phyloP scores from a whole-genome alignment of 208 protist species.

The Leishmania guyanensis region DNA sequence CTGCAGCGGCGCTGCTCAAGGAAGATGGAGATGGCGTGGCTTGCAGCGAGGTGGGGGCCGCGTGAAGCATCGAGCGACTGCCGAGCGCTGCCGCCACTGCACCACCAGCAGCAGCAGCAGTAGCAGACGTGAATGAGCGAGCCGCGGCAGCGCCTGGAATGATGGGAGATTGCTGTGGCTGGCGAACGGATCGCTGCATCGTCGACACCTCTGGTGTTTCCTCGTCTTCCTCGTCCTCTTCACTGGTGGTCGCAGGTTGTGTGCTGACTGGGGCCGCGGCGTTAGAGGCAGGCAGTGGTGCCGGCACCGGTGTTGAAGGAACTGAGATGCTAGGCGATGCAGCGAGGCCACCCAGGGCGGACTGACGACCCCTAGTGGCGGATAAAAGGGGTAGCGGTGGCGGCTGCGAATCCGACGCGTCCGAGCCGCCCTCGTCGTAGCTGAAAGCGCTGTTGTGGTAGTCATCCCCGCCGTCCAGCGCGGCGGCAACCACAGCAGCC shows the following conservation, averaged over 20 bases:
- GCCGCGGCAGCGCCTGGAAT: neutral
- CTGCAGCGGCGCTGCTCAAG: neutral
- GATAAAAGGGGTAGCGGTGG: slow-evolving; percentile 21
- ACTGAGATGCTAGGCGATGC: neutral
- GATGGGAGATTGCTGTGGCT: neutral
- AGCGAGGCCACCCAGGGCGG: neutral
- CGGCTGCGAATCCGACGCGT: neutral
- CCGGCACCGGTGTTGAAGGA: neutral
- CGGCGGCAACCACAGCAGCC: slow-evolving; percentile 25
- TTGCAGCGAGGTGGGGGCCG: neutral
- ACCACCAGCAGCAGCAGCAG: neutral
- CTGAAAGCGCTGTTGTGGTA: neutral
- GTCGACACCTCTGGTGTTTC: slow-evolving; percentile 1
- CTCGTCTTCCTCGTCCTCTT: slow-evolving; percentile 45
- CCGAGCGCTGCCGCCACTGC: neutral
- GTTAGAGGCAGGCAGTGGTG: neutral
- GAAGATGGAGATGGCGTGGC: neutral
- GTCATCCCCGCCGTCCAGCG: slow-evolving; percentile 16
- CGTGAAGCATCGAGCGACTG: neutral
- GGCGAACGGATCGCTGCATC: neutral
- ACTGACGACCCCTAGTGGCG: slow-evolving; percentile 13
- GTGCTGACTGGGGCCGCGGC: neutral
- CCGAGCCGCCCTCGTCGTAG: neutral
- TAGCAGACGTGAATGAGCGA: neutral
- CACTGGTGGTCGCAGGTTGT: neutral